These are phyloP conservation scores for Aspergillus fructus DNA, from an alignment of 2,329 filamentous ascomycete species.

Conservation along the genomic window DNA sequence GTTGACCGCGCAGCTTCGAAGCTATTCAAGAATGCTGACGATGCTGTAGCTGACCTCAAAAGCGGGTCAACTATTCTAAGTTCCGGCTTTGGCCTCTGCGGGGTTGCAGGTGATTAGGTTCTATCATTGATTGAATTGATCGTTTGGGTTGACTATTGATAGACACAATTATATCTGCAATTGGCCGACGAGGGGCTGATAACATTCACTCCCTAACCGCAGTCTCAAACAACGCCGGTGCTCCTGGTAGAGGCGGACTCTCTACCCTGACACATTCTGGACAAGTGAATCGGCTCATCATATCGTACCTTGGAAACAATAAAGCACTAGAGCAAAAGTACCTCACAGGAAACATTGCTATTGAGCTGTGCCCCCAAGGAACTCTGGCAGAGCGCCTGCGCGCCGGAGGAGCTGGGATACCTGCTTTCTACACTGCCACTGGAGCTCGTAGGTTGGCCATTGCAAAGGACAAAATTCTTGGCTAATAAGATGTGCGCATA, in stretches of 20 bases:
- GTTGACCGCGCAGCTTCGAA: constrained; percentile 37
- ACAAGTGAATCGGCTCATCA: constrained; percentile 69
- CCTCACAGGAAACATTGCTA: constrained; percentile 68
- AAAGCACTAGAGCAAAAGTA: constrained; percentile 75
- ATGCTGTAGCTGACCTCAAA: constrained; percentile 68
- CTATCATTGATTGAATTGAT: not conserved
- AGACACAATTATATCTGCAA: constrained; percentile 71
- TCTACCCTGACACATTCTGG: constrained; percentile 67
- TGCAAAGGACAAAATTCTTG: not conserved
- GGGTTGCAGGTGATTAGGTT: constrained; percentile 60
- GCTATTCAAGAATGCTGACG: constrained; percentile 54
- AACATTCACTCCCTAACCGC: constrained; percentile 63
- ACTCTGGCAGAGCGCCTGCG: constrained; percentile 54
- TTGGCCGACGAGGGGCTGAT: constrained; percentile 60
- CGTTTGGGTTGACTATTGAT: constrained; percentile 2
- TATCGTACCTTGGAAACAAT: constrained; percentile 76
- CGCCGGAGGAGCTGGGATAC: constrained; percentile 73
- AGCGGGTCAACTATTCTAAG: constrained; percentile 71
- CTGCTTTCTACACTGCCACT: constrained; percentile 78
- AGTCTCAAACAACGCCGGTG: constrained; percentile 78
- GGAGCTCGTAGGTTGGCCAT: constrained; percentile 58
- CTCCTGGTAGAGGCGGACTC: constrained; percentile 66
- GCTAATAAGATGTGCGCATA: constrained; percentile 11
- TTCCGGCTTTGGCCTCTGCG: constrained; percentile 79
- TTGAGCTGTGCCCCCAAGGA: constrained; percentile 76